These are phyloP conservation scores for Eucalyptus marginata DNA, from an alignment of 345 rosid genomes.

Conservation along the genomic window DNA sequence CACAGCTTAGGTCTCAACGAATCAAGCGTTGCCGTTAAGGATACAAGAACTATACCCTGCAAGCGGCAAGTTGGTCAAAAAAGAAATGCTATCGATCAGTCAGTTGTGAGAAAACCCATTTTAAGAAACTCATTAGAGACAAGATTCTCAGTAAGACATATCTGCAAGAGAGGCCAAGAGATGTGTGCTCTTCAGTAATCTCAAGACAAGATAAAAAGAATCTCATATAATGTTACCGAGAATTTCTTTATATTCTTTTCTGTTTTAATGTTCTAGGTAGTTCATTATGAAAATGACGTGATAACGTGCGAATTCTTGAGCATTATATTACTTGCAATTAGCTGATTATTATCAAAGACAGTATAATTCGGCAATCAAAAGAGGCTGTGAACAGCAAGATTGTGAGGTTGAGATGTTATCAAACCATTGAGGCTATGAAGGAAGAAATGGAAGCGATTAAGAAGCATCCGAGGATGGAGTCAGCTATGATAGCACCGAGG, in stretches of 20 bases:
- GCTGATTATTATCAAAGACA: background rate
- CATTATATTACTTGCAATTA: background rate
- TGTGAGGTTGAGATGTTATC: background rate
- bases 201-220: no score
- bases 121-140: background rate
- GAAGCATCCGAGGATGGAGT: slow-evolving; percentile 25
- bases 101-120: background rate
- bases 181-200: background rate
- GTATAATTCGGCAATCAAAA: background rate
- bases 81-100: background rate
- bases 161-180: background rate
- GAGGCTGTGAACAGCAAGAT: background rate
- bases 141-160: background rate
- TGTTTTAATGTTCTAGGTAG: background rate
- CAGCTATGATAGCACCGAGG: slow-evolving; percentile 17
- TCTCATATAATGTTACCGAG: background rate
- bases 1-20: slow-evolving; percentile 2
- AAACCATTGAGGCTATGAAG: slow-evolving; percentile 17
- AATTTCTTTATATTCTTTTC: background rate
- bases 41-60: slow-evolving; percentile 1
- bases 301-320: background rate
- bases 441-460: slow-evolving; percentile 7
- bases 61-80: background rate
- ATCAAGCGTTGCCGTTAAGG: background rate
- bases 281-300: background rate